Evolutionary conservation across 257 asterid genomes (phyloP).

Genomic region (Capsicum rhomboideum): DNA sequence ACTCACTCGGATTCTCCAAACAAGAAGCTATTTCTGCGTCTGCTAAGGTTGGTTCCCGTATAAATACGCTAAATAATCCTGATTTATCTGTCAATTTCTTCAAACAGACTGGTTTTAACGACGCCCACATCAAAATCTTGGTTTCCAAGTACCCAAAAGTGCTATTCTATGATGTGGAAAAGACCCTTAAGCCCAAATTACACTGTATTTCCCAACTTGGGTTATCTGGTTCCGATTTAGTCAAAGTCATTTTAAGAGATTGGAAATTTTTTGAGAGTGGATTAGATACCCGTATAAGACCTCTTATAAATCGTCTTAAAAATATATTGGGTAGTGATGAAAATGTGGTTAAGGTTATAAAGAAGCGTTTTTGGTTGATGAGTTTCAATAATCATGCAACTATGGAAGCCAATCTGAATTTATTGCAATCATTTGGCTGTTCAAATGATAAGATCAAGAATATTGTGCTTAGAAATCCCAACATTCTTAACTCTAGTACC

Average conservation of each 20-base stretch:
- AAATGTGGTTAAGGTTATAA: constrained; percentile 1
- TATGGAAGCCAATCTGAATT: neutral
- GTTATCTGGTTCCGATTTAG: neutral
- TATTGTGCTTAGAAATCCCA: neutral
- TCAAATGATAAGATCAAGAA: neutral
- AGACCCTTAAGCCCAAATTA: constrained; percentile 11
- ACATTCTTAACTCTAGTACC: neutral
- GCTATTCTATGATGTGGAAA: constrained; percentile 1
- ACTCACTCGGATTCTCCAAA: constrained; percentile 4
- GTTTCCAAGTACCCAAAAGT: neutral
- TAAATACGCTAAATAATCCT: neutral
- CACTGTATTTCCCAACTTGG: neutral
- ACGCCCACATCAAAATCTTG: neutral
- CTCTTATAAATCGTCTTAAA: neutral
- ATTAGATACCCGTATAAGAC: neutral
- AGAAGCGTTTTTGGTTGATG: neutral
- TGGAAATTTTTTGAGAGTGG: neutral
- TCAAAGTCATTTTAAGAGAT: neutral
- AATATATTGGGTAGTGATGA: constrained; percentile 1
- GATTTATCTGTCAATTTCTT: neutral
- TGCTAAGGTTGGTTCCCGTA: neutral
- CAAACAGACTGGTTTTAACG: neutral
- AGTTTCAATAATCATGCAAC: too few relatives aligned
- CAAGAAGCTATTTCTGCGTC: neutral
- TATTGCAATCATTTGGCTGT: neutral